These are phyloP conservation scores for Curvularia sp. DNA, from an alignment of 2,329 filamentous ascomycete genomes.

Conservation along the genomic window DNA sequence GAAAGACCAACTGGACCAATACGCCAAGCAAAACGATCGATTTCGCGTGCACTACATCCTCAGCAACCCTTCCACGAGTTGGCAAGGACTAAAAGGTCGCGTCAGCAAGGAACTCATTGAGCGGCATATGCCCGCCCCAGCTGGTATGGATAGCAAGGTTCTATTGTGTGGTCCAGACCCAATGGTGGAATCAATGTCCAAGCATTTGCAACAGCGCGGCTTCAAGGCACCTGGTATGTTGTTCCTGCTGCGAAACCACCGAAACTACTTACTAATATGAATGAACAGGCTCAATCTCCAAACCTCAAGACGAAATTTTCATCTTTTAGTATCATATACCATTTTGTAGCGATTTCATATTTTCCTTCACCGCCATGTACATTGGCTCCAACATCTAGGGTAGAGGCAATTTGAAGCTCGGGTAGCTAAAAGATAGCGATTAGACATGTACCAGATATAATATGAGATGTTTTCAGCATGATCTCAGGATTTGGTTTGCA, in stretches of 20 bases:
- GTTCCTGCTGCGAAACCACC: not conserved
- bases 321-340: slow-evolving; percentile 9
- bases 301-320: slow-evolving; percentile 24
- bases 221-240: slow-evolving; percentile 25
- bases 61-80: slow-evolving; percentile 33
- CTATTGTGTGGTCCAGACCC: slow-evolving; percentile 73
- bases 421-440: not conserved
- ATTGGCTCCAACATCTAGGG: not conserved
- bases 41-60: slow-evolving; percentile 65
- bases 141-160: slow-evolving; percentile 83
- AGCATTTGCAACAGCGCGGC: slow-evolving; percentile 16
- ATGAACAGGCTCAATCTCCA: slow-evolving; percentile 13
- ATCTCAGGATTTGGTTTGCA: not conserved
- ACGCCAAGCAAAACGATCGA: slow-evolving; percentile 58
- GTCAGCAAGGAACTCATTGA: slow-evolving; percentile 19
- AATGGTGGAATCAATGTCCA: slow-evolving; percentile 20
- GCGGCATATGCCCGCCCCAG: slow-evolving; percentile 13
- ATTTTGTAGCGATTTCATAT: not conserved
- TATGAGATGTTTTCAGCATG: not conserved
- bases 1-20: slow-evolving; percentile 61
- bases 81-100: slow-evolving; percentile 16
- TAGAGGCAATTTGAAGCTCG: not conserved
- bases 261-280: not conserved
- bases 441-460: slow-evolving; percentile 1
- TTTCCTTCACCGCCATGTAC: not conserved